Evolutionary conservation across 169 alveolate genomes (phyloP).

Genomic region (Plasmodium sp.): DNA sequence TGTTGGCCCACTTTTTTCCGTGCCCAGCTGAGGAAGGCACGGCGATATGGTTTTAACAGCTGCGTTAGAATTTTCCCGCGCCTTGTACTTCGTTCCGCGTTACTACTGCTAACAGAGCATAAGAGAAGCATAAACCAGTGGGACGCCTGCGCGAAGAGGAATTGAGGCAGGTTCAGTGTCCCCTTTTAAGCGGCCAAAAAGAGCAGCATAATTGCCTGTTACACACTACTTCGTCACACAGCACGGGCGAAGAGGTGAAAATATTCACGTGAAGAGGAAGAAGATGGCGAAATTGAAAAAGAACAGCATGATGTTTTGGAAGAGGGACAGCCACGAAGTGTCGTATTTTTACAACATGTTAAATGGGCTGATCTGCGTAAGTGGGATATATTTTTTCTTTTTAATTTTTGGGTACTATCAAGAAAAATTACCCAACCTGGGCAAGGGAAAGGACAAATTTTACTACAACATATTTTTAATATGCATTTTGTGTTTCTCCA

Average conservation of each 20-base stretch:
- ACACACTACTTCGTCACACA: neutral
- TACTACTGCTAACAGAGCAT: neutral
- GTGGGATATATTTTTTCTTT: conserved; percentile 80
- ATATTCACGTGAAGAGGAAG: neutral
- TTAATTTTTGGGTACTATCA: conserved; percentile 81
- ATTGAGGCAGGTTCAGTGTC: neutral
- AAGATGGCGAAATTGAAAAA: conserved; percentile 14
- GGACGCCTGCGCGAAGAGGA: neutral
- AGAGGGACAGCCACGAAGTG: conserved; percentile 3
- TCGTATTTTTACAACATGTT: conserved; percentile 40
- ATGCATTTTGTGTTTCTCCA: conserved; percentile 52
- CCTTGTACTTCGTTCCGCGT: neutral
- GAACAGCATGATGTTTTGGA: neutral
- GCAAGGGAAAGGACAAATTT: conserved; percentile 52
- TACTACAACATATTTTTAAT: conserved; percentile 72
- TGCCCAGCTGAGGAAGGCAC: neutral
- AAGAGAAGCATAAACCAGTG: neutral
- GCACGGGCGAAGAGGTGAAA: neutral
- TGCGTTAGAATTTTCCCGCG: neutral
- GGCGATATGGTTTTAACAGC: neutral
- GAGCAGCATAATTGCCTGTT: neutral
- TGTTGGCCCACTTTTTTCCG: neutral
- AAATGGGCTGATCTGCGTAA: conserved; percentile 40
- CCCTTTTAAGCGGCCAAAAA: neutral
- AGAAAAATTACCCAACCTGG: conserved; percentile 77